Evolutionary conservation across 2,329 filamentous ascomycete species (phyloP).

Genomic region (Pseudopyricularia cyperi): DNA sequence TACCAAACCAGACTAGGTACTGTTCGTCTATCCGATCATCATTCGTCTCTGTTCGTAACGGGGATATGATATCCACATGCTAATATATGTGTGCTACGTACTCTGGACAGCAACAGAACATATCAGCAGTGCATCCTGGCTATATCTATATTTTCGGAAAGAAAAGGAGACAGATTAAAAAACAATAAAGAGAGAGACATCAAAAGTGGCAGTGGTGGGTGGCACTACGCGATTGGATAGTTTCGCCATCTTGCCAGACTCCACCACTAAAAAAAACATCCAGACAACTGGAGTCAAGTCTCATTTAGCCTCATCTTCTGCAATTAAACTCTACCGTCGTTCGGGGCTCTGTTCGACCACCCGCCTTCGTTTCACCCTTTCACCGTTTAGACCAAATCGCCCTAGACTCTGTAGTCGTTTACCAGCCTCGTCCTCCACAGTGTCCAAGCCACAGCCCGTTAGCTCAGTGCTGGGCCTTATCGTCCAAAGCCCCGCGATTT

Average conservation of each 20-base stretch:
- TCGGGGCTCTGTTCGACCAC: neutral
- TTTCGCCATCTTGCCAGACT: neutral
- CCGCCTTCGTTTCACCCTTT: neutral
- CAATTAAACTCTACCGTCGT: slow-evolving; percentile 1
- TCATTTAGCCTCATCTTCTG: neutral
- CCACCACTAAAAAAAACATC: neutral
- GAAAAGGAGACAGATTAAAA: neutral
- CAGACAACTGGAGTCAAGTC: neutral
- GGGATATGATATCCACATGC: no score
- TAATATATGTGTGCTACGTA: no score
- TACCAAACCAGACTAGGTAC: no score
- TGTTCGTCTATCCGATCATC: no score
- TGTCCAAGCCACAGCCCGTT: no score
- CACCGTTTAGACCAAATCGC: neutral
- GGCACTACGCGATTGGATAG: neutral
- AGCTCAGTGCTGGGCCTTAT: no score
- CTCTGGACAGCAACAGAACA: no score
- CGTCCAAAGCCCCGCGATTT: neutral
- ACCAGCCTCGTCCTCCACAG: neutral
- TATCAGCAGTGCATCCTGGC: no score
- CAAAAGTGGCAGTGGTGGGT: no score
- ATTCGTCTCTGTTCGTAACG: no score
- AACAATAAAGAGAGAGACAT: neutral
- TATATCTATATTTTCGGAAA: no score
- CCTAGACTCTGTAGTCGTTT: neutral